phyloP scores from a whole-genome alignment of 306 rosid genomes.

The Vigna angularis region DNA sequence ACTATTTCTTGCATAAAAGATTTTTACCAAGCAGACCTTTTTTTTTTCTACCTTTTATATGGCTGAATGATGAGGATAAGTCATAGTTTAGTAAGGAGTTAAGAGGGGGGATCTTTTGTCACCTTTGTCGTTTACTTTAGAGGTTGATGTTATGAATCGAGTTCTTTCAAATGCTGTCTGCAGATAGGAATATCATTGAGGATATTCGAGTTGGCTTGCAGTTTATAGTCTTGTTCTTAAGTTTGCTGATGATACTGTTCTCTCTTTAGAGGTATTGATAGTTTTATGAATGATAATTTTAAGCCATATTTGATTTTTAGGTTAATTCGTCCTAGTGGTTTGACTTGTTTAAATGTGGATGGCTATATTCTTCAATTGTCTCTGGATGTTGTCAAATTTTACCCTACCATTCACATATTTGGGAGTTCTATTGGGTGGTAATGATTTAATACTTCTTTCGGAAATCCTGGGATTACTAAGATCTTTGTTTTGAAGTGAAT shows the following conservation, averaged over 20 bases:
- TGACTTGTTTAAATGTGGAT: constrained; percentile 15
- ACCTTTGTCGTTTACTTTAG: constrained; percentile 13
- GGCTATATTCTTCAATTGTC: constrained; percentile 6
- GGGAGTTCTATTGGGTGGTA: neutral
- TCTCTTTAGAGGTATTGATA: no score
- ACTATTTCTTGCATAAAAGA: neutral
- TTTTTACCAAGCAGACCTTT: neutral
- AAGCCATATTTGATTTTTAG: neutral
- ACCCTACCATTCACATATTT: neutral
- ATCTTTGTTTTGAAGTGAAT: constrained; percentile 12
- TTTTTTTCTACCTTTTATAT: constrained; percentile 3
- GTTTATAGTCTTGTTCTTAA: neutral
- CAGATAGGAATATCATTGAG: constrained; percentile 12
- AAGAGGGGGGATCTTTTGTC: neutral
- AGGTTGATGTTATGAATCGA: constrained; percentile 1
- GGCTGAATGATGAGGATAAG: neutral
- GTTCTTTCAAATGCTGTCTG: neutral
- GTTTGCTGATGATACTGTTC: neutral
- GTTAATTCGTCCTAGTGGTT: neutral
- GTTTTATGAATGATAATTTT: no score
- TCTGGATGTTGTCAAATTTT: constrained; percentile 5
- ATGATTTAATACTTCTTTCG: neutral
- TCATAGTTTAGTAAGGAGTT: neutral
- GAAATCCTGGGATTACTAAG: constrained; percentile 22
- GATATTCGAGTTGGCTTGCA: neutral